Percentiles rank a stretch among this genome's conserved stretches.
phyloP scores from a whole-genome alignment of 225 moss, liverwort and hornwort species.

The Pleurozium schreberi region DNA sequence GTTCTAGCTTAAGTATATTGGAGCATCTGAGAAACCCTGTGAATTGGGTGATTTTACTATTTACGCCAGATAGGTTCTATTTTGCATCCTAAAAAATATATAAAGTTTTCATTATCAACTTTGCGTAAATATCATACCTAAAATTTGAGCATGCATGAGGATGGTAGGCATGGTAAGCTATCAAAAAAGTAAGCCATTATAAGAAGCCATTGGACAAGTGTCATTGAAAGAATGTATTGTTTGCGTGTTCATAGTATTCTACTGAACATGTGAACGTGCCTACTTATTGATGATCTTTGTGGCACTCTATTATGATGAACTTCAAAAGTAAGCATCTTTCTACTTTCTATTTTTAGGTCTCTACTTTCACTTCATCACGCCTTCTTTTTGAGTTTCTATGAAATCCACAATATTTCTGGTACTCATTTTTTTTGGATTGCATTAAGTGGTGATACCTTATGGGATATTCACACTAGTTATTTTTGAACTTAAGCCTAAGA shows the following conservation, averaged over 20 bases:
- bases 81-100: neutral
- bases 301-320: neutral
- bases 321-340: neutral
- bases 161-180: neutral
- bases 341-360: fast-evolving
- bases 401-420: neutral
- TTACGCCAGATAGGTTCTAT: neutral
- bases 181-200: neutral
- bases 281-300: neutral
- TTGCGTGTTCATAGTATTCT: no score
- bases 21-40: neutral
- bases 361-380: neutral
- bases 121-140: neutral
- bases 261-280: no score
- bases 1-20: neutral
- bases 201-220: neutral
- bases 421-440: neutral
- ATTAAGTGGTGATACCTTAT: neutral
- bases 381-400: neutral
- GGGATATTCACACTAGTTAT: neutral
- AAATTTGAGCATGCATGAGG: neutral
- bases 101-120: neutral
- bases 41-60: neutral
- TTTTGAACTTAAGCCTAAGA: neutral
- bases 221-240: no score